Evolutionary conservation across 2,329 filamentous ascomycete genomes (phyloP).

Genomic region (Aspergillus hortae): DNA sequence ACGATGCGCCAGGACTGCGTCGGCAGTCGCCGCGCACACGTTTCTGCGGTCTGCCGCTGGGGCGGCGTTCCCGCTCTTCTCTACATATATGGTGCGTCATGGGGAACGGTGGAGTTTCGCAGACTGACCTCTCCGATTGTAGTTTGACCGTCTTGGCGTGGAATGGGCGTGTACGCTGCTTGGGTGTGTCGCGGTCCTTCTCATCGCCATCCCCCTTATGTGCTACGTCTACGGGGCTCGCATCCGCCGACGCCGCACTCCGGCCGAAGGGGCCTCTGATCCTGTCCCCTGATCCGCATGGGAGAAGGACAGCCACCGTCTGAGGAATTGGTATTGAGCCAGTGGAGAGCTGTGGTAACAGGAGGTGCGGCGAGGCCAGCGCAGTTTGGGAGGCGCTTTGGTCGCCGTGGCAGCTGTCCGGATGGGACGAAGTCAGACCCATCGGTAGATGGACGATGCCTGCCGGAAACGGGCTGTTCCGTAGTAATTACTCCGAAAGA

Average conservation of each 20-base stretch:
- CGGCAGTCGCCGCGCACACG: conserved; percentile 47
- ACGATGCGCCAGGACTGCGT: conserved; percentile 38
- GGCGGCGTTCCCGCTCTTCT: conserved; percentile 35
- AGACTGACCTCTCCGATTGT: not conserved
- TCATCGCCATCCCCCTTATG: conserved; percentile 31
- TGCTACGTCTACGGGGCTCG: conserved; percentile 30
- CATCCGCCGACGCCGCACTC: not conserved
- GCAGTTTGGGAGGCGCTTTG: no score
- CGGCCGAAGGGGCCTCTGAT: no score
- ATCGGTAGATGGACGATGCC: no score
- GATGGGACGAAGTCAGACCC: no score
- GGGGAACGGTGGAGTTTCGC: not conserved
- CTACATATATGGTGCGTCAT: conserved; percentile 28
- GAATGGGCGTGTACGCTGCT: conserved; percentile 32
- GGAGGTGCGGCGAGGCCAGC: no score
- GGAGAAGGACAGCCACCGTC: no score
- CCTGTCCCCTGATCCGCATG: no score
- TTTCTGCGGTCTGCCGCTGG: conserved; percentile 42
- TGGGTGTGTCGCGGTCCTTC: conserved; percentile 25
- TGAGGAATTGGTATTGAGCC: no score
- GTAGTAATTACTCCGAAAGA: no score
- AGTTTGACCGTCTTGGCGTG: conserved; percentile 42
- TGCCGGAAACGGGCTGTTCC: no score
- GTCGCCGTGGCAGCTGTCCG: no score
- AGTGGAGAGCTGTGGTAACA: no score